Evolutionary conservation across 1,284 basidiomycete genomes (phyloP).

Genomic region (Inonotus hispidus): DNA sequence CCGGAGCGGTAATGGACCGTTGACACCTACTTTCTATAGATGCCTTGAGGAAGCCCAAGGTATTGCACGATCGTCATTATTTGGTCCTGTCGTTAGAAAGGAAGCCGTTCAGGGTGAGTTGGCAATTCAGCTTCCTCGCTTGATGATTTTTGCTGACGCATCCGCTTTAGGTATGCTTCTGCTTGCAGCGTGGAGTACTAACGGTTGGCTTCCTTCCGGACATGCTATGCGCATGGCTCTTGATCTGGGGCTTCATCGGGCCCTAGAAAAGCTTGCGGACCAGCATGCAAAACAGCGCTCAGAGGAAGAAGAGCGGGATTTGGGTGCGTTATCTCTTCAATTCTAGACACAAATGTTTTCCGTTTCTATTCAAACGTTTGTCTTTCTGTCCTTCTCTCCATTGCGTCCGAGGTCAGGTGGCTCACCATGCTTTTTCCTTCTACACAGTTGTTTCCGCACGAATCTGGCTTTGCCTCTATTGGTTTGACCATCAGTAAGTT

Average conservation of each 20-base stretch:
- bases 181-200: slow-evolving; percentile 89
- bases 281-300: slow-evolving; percentile 57
- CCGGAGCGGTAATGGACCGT: slow-evolving; percentile 80
- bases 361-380: background rate
- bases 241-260: slow-evolving; percentile 87
- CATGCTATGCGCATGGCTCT: slow-evolving; percentile 94
- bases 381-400: background rate
- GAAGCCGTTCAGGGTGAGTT: slow-evolving; percentile 83
- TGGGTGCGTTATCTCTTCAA: slow-evolving; percentile 47
- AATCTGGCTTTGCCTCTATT: slow-evolving; percentile 92
- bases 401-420: slow-evolving; percentile 7
- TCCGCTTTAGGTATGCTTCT: slow-evolving; percentile 73
- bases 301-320: slow-evolving; percentile 81
- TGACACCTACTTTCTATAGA: slow-evolving; percentile 81
- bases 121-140: slow-evolving; percentile 9
- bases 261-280: slow-evolving; percentile 86
- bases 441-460: slow-evolving; percentile 77
- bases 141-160: slow-evolving; percentile 12
- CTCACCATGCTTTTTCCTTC: slow-evolving; percentile 22
- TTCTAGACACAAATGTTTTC: background rate
- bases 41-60: slow-evolving; percentile 92
- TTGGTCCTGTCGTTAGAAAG: slow-evolving; percentile 87
- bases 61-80: slow-evolving; percentile 87
- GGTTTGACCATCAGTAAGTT: slow-evolving; percentile 85
- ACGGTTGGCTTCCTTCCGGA: slow-evolving; percentile 88